phyloP scores from a whole-genome alignment of 164 flowering plant species.

The Brasenia schreberi region DNA sequence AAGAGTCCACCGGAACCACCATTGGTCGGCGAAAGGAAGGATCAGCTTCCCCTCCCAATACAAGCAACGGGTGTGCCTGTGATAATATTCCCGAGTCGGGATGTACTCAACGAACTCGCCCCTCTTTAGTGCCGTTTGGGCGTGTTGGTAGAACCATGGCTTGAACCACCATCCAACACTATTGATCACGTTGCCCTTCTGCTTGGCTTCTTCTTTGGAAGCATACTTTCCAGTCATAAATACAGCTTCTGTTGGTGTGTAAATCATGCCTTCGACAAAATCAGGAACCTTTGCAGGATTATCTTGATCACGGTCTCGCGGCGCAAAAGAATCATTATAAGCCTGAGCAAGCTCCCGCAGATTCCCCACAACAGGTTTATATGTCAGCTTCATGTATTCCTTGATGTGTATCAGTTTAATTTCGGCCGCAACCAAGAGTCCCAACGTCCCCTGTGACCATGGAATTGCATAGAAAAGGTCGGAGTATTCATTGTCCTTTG shows the following conservation, averaged over 20 bases:
- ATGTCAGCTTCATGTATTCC: conserved; percentile 93
- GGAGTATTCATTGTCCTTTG: conserved; percentile 80
- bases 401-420: conserved; percentile 83
- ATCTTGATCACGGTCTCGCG: conserved; percentile 88
- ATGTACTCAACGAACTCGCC: conserved; percentile 98
- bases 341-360: conserved; percentile 68
- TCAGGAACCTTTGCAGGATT: conserved; percentile 90
- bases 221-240: conserved; percentile 87
- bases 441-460: conserved; percentile 98
- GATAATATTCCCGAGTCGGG: conserved; percentile 92
- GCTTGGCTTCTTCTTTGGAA: conserved; percentile 88
- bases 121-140: conserved; percentile 62
- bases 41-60: conserved; percentile 99
- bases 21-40: conserved; percentile 93
- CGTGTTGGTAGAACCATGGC: conserved; percentile 98
- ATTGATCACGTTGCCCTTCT: conserved; percentile 77
- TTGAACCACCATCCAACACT: conserved; percentile 92
- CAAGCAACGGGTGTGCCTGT: conserved; percentile 93
- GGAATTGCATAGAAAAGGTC: conserved; percentile 93
- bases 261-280: conserved; percentile 87
- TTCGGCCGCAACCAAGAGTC: conserved; percentile 93
- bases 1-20: conserved; percentile 80
- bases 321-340: conserved; percentile 78
- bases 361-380: conserved; percentile 67
- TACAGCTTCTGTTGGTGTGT: conserved; percentile 62